phyloP scores from a whole-genome alignment of 2,329 filamentous ascomycete species.

The Chaetomium sp. region DNA sequence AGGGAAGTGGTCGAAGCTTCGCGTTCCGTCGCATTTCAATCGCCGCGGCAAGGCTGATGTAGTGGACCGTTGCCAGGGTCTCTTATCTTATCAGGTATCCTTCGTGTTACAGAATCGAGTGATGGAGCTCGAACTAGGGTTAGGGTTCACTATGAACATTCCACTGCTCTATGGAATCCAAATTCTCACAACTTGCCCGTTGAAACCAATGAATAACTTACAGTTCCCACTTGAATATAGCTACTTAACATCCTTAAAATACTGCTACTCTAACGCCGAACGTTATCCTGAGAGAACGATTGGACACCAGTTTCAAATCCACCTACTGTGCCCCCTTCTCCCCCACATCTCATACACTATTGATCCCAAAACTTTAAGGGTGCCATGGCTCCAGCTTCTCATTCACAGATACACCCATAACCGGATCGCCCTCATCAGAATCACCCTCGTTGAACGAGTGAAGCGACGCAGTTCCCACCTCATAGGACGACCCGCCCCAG shows the following conservation, averaged over 20 bases:
- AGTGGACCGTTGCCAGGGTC: not conserved
- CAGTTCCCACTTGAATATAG: too few relatives aligned
- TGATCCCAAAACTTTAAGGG: not conserved
- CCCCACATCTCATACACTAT: too few relatives aligned
- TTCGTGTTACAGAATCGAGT: not conserved
- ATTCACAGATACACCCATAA: constrained; percentile 55
- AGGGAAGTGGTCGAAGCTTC: constrained; percentile 1
- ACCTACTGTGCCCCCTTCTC: too few relatives aligned
- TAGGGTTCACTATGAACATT: not conserved
- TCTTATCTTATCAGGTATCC: not conserved
- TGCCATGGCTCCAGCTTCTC: constrained; percentile 43
- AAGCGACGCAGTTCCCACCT: constrained; percentile 64
- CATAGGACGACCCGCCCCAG: constrained; percentile 72
- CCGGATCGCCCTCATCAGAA: constrained; percentile 56
- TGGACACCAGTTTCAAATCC: too few relatives aligned
- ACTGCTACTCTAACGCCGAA: not conserved
- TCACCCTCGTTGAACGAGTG: constrained; percentile 69
- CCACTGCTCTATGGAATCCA: too few relatives aligned
- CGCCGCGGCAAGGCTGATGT: constrained; percentile 11
- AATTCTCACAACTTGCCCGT: too few relatives aligned
- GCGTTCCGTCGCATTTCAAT: constrained; percentile 2
- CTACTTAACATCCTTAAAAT: too few relatives aligned
- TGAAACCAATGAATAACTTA: too few relatives aligned
- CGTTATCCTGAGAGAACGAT: not conserved
- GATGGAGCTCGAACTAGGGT: not conserved